Conservation (phyloP, 179 eudicot genomes). For the Silene vulgaris region DNA sequence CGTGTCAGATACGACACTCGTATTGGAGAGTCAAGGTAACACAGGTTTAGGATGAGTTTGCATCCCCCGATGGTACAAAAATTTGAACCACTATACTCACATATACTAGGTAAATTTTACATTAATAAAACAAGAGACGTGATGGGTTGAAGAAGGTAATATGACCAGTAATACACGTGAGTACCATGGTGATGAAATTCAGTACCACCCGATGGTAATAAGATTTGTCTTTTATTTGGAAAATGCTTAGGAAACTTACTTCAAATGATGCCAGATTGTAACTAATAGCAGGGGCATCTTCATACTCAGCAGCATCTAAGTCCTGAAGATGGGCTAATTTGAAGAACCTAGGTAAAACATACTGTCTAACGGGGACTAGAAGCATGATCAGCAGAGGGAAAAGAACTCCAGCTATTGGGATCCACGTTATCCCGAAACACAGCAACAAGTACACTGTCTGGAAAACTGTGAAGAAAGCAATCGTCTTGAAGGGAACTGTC, state of each 20-base stretch:
- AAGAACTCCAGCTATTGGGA: slow-evolving; percentile 90
- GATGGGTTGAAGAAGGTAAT: background rate
- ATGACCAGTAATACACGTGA: background rate
- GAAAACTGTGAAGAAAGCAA: slow-evolving; percentile 71
- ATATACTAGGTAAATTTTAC: no score
- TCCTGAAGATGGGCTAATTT: slow-evolving; percentile 91
- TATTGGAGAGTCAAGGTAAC: no score
- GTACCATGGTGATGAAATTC: background rate
- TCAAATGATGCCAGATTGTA: slow-evolving; percentile 64
- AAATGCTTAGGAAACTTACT: slow-evolving; percentile 36
- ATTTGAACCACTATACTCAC: background rate
- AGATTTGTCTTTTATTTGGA: background rate
- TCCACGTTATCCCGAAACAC: slow-evolving; percentile 95
- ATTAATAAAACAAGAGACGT: no score
- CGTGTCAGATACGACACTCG: no score
- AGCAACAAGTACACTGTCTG: slow-evolving; percentile 76
- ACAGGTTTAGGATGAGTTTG: background rate
- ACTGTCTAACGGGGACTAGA: slow-evolving; percentile 89
- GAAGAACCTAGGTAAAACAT: slow-evolving; percentile 70
- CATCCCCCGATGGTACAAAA: background rate
- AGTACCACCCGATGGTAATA: no score
- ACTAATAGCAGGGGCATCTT: slow-evolving; percentile 64
- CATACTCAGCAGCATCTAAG: slow-evolving; percentile 90
- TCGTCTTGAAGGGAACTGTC: slow-evolving; percentile 83
- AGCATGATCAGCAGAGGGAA: slow-evolving; percentile 95